phyloP scores from a whole-genome alignment of 1,139 yeast species.

The Pichia sp. region DNA sequence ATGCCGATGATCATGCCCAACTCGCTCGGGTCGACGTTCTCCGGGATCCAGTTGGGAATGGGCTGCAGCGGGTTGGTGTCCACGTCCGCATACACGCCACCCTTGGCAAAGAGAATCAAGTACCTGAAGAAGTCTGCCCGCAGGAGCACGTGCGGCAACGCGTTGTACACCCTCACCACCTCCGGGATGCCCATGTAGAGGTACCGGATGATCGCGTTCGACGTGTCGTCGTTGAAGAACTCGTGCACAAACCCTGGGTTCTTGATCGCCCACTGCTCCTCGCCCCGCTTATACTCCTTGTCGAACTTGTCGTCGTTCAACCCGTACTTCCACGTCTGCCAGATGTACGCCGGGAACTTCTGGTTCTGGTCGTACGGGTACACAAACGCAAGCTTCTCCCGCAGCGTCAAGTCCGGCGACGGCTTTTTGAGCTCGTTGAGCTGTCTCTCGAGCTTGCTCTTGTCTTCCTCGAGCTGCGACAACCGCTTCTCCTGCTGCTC shows the following conservation, averaged over 20 bases:
- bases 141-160: slow-evolving; percentile 73
- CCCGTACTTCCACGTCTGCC: slow-evolving; percentile 80
- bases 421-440: slow-evolving; percentile 58
- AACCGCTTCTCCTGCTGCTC: slow-evolving; percentile 49
- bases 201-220: slow-evolving; percentile 58
- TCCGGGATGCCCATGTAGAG: slow-evolving; percentile 69
- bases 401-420: slow-evolving; percentile 52
- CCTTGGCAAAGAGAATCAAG: slow-evolving; percentile 77
- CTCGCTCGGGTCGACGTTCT: slow-evolving; percentile 40
- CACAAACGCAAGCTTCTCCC: slow-evolving; percentile 63
- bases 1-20: slow-evolving; percentile 74
- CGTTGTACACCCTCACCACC: slow-evolving; percentile 68
- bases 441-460: slow-evolving; percentile 50
- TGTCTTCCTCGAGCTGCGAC: slow-evolving; percentile 46
- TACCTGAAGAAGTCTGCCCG: slow-evolving; percentile 92
- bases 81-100: slow-evolving; percentile 90
- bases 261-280: slow-evolving; percentile 63
- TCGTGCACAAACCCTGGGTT: slow-evolving; percentile 68
- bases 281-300: slow-evolving; percentile 55
- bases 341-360: slow-evolving; percentile 72
- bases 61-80: slow-evolving; percentile 70
- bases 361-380: slow-evolving; percentile 64
- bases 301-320: slow-evolving; percentile 63
- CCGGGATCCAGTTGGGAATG: slow-evolving; percentile 58
- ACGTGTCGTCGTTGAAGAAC: slow-evolving; percentile 66